Evolutionary conservation across 176 grass and related monocot species (phyloP).

Genomic region (Bolboschoenus planiculmis): DNA sequence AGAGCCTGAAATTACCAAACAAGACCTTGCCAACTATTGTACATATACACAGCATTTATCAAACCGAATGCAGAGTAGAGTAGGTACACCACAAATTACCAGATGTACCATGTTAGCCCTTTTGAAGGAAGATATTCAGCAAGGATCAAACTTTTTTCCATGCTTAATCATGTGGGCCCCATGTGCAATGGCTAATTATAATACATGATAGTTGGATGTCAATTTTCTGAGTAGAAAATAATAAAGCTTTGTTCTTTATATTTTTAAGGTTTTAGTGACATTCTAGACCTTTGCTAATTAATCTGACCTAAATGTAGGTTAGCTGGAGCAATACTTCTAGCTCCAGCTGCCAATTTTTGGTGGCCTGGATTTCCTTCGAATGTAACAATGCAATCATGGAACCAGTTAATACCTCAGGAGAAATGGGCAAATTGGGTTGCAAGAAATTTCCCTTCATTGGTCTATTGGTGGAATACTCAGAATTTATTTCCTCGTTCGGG

Average conservation of each 20-base stretch:
- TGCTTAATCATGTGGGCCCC: background rate
- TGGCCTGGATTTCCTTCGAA: conserved; percentile 69
- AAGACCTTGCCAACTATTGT: background rate
- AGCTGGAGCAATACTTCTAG: conserved; percentile 44
- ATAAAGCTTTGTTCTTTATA: background rate
- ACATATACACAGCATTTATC: background rate
- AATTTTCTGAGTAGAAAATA: background rate
- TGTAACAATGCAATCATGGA: conserved; percentile 44
- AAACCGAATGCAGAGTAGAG: background rate
- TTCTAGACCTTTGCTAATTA: background rate
- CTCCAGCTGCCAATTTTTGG: conserved; percentile 69
- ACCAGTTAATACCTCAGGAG: conserved; percentile 53
- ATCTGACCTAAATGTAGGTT: conserved; percentile 35
- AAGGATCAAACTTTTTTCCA: background rate
- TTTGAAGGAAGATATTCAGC: background rate
- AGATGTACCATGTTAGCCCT: background rate
- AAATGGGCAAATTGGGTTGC: conserved; percentile 57
- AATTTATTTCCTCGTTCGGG: conserved; percentile 54
- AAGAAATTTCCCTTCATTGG: conserved; percentile 67
- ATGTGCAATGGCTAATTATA: background rate
- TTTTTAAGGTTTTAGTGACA: background rate
- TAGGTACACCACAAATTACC: background rate
- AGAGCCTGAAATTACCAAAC: background rate
- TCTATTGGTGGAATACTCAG: conserved; percentile 92
- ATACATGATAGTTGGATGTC: background rate